Evolutionary conservation across 306 rosid genomes (phyloP), one percentile per base, ranked within the genome.

Genomic region (Acacia crassicarpa): DNA sequence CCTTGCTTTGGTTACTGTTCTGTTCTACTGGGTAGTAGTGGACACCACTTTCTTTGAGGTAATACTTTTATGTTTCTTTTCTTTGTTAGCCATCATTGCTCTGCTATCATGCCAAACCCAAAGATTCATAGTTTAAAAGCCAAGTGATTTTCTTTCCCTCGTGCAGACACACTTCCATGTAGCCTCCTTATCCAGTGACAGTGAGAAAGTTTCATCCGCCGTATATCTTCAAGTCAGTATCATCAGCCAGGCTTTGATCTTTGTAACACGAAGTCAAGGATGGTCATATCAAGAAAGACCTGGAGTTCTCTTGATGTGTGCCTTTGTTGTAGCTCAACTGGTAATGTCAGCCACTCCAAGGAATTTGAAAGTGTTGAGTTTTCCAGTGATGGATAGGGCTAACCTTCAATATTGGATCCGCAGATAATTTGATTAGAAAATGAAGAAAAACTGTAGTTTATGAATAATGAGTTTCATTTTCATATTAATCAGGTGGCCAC

Each of bases 201-300:
- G 79, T 38, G 89, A 86, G 92, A 86, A 90, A 81, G 89, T 93
- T 63, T 89, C 98, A 22, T 89, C 97, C 0, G 98, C 98, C 17
- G 58, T 93, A 69, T 93, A 93, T 86, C 87, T 91, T 63, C 97
- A 93, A 90, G 92, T 93, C 33, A 93, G 98, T 88, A 89, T 91
- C 87, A 90, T 93, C 71, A 93, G 98, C 81, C 97, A 93, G 85
- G 98, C 98, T 83, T 90, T 93, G 79, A 93, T 93, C 75, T 91
- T 93, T 82, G 98, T 93, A 30, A 93, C 98, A 19, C 88, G 97
- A 11, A 91, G 97, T 73, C 92, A 85, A 67, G 86, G 93, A 9
- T 93, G 92, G 92, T 93, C 97, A 23, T 93, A 89, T 81, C 82
- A 84, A 30, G 98, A 93, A 83, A 86, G 98, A 78, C 98, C 97